Percentiles rank a stretch among this genome's conserved stretches.
Conservation (phyloP, 768 basidiomycete genomes). For the Kwoniella europaea region DNA sequence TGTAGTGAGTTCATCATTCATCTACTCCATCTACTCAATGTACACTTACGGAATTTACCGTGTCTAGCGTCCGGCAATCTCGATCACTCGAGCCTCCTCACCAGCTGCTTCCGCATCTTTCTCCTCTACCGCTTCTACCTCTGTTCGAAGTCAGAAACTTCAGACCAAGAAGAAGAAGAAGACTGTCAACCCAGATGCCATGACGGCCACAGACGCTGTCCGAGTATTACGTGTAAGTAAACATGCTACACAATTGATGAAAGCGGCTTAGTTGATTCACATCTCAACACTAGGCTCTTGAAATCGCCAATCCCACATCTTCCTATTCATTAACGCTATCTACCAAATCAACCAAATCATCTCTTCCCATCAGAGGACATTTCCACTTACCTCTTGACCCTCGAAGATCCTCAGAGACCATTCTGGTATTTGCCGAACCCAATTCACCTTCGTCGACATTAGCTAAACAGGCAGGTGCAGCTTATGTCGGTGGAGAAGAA, state of each 20-base stretch:
- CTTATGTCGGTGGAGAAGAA: conserved; percentile 87
- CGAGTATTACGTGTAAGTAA: conserved; percentile 54
- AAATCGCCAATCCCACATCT: conserved; percentile 74
- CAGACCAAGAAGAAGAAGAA: conserved; percentile 38
- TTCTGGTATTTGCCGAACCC: conserved; percentile 93
- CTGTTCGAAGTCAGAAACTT: conserved; percentile 11
- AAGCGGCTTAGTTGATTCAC: no score
- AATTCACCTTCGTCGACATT: conserved; percentile 65
- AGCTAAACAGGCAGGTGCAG: conserved; percentile 84
- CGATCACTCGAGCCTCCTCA: conserved; percentile 4
- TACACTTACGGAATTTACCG: no score
- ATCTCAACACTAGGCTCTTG: conserved; percentile 68
- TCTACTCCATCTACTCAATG: no score
- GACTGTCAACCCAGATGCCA: conserved; percentile 50
- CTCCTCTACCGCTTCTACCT: conserved; percentile 10
- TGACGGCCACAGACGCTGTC: conserved; percentile 53
- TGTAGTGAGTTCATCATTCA: not conserved
- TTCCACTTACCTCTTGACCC: conserved; percentile 78
- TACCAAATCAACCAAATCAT: conserved; percentile 76
- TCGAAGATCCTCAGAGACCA: conserved; percentile 69
- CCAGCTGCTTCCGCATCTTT: conserved; percentile 17
- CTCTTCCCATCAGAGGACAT: conserved; percentile 85
- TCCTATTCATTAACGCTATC: conserved; percentile 81
- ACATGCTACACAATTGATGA: not conserved
- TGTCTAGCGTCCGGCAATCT: conserved; percentile 17